phyloP scores from a whole-genome alignment of 1,284 basidiomycete genomes.

The Rhodotorula sp. region DNA sequence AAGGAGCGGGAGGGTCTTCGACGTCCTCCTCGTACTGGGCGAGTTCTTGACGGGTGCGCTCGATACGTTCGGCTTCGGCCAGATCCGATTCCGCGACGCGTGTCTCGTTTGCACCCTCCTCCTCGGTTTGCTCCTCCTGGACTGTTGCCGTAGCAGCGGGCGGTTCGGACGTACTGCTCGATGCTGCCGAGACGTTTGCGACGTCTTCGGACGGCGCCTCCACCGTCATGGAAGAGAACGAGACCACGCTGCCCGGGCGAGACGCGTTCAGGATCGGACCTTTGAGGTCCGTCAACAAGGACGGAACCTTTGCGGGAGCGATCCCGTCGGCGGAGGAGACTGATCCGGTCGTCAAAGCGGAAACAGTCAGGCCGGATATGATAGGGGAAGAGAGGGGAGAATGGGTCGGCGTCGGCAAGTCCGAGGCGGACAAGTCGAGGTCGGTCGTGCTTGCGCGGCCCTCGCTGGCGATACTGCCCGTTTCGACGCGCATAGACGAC shows the following conservation, averaged over 20 bases:
- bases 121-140: not conserved
- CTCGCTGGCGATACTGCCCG: slow-evolving; percentile 30
- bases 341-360: not conserved
- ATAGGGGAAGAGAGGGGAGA: slow-evolving; percentile 23
- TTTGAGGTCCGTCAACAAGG: not conserved
- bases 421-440: not conserved
- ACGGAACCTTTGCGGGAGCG: not conserved
- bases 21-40: slow-evolving; percentile 29
- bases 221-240: slow-evolving; percentile 34
- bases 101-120: not conserved
- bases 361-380: slow-evolving; percentile 8
- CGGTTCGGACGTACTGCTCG: not conserved
- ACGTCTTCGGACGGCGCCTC: slow-evolving; percentile 28
- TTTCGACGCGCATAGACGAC: slow-evolving; percentile 38
- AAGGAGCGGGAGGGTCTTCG: slow-evolving; percentile 18
- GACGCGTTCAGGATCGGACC: not conserved
- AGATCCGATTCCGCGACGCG: not conserved
- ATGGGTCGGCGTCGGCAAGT: not conserved
- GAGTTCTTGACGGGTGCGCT: slow-evolving; percentile 20
- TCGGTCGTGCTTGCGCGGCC: slow-evolving; percentile 9
- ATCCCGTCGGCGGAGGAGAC: slow-evolving; percentile 4
- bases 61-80: slow-evolving; percentile 15
- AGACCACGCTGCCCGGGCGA: slow-evolving; percentile 17
- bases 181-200: slow-evolving; percentile 11
- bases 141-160: not conserved